Base-by-base conservation (phyloP, 768 basidiomycete genomes). In the Hortiboletus flavorubellus region DNA sequence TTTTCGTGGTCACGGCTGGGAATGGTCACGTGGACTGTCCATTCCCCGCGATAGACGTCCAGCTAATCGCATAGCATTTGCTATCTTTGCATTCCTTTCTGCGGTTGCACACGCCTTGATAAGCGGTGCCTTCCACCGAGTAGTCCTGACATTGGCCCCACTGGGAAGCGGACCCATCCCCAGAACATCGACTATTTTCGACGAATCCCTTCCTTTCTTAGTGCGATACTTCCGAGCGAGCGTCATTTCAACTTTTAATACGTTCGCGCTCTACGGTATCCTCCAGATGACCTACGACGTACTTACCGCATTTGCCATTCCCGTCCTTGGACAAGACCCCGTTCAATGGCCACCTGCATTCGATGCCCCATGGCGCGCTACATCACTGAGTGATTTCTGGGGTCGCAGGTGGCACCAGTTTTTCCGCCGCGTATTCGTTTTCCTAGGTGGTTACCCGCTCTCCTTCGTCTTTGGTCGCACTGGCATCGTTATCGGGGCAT, bases 331-430 rank as follows among this genome's bases (percentile, higher is more conserved):
- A 46, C 44, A 53, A 53, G 51, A 53, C 15, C 51, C 44, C 37
- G 44, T 18, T 34, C 46, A 46, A 21, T 46, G 46, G 46, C 46
- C 46, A 3, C 46, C 46, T 4, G 18, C 8, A 14, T 53, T 53
- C 18, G n/a, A 53, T n/a, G 43, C 51, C 1, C 51, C 51, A 2
- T 53, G 51, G 44, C 44, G 26, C 11, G 35, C 51, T 3, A 53
- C 51, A 0, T 53, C 51, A 2, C 3, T 53, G 29, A 39, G 5
- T 8, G 29, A 10, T 37, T 31, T 53, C 7, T 53, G 51, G 51
- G 51, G 51, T 1, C 35, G 44, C 4, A n/a, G 51, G 10, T 53
- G 51, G 51, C 51, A 53, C 51, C 51, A 46, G 43, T 39, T 53
- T 8, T 30, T 45, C 26, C 51, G 51, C 21, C 51, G 23, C 12